phyloP scores from a whole-genome alignment of 106 monocot species.

The Platanthera zijinensis region DNA sequence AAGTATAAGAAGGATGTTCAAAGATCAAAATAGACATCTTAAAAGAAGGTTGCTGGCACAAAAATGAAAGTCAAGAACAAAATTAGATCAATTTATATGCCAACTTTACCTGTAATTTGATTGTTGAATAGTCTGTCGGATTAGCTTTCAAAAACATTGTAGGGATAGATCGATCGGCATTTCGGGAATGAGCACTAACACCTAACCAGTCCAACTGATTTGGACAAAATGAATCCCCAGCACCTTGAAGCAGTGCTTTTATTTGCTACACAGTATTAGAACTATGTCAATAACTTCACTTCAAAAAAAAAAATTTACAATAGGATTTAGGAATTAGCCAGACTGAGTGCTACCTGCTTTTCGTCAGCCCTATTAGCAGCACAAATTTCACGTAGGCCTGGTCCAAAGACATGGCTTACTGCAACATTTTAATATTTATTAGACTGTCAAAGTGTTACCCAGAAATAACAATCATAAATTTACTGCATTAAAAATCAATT shows the following conservation, averaged over 20 bases:
- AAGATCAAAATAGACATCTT: neutral
- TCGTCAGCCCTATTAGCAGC: slow-evolving; percentile 90
- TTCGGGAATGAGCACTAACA: slow-evolving; percentile 39
- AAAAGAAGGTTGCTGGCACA: neutral
- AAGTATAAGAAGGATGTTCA: neutral
- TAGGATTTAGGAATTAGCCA: neutral
- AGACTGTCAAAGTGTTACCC: neutral
- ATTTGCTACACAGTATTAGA: slow-evolving; percentile 63
- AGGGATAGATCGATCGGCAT: slow-evolving; percentile 72
- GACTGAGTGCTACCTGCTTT: slow-evolving; percentile 49
- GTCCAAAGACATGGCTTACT: slow-evolving; percentile 56
- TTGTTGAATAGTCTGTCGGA: slow-evolving; percentile 77
- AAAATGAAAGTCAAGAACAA: neutral
- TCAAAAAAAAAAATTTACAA: too few species aligned
- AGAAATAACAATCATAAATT: neutral
- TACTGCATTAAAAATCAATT: neutral
- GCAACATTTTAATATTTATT: slow-evolving; percentile 6
- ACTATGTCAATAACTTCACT: neutral
- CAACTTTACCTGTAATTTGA: slow-evolving; percentile 70
- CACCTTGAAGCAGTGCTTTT: slow-evolving; percentile 66
- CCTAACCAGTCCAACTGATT: slow-evolving; percentile 85
- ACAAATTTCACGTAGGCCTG: slow-evolving; percentile 82
- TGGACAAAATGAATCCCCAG: slow-evolving; percentile 76
- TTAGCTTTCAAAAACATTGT: slow-evolving; percentile 79
- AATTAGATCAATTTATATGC: neutral